A percentile compares a stretch with the other conserved stretches of the same genome.
Evolutionary conservation across 2,329 filamentous ascomycete genomes (phyloP).

Genomic region (Verticillium klebahnii): DNA sequence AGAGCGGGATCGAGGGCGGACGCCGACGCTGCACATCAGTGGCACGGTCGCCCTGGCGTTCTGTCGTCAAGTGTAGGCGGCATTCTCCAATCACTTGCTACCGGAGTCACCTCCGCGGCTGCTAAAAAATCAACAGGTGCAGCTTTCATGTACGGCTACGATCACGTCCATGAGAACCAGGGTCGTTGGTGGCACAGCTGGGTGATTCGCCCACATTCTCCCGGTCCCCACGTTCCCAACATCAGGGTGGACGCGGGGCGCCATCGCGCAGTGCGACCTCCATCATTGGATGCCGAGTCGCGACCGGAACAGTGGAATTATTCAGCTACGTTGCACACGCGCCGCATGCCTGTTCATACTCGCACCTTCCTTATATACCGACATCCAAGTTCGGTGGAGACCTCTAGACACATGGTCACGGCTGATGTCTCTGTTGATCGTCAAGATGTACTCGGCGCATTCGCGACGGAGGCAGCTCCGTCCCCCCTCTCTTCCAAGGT

Average conservation of each 20-base stretch:
- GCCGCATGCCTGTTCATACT: neutral
- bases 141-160: neutral
- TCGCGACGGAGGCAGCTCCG: too few species aligned
- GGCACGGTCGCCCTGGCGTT: neutral
- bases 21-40: neutral
- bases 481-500: too few species aligned
- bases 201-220: neutral
- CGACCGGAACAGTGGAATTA: neutral
- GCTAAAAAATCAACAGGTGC: neutral
- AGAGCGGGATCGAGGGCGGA: neutral
- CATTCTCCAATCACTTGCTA: neutral
- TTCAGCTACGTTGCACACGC: neutral
- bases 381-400: neutral
- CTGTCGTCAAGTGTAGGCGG: neutral
- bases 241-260: neutral
- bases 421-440: neutral
- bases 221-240: neutral
- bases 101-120: neutral
- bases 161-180: neutral
- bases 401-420: neutral
- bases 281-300: neutral
- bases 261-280: neutral
- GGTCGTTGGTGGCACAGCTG: neutral
- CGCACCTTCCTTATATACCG: neutral
- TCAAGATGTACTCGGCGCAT: too few species aligned